Evolutionary conservation across 192 early-diverging fungal genomes (phyloP).

Genomic region (Rhizoclosmatium globosum): DNA sequence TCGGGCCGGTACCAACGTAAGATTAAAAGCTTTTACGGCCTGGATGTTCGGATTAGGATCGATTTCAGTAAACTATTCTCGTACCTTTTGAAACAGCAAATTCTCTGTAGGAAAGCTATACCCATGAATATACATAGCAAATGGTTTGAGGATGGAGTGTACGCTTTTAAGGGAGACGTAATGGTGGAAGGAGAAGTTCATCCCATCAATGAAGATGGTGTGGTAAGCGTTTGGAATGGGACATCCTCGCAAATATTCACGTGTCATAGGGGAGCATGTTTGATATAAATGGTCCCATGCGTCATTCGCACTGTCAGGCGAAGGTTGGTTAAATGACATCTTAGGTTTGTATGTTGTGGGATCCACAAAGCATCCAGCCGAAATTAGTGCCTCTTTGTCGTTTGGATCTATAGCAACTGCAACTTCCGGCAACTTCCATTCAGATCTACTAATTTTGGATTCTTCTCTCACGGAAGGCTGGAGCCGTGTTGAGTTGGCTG

Average conservation of each 20-base stretch:
- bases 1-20: neutral
- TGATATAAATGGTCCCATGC: neutral
- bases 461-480: too few relatives aligned
- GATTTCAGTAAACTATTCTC: neutral
- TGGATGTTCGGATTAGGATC: neutral
- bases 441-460: too few relatives aligned
- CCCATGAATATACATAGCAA: constrained; percentile 33
- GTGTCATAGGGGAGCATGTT: constrained; percentile 9
- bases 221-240: constrained; percentile 30
- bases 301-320: neutral
- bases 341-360: neutral
- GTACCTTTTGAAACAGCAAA: constrained; percentile 10
- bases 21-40: constrained; percentile 25
- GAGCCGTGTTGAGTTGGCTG: too few relatives aligned
- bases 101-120: constrained; percentile 22
- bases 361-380: constrained; percentile 19
- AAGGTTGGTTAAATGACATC: neutral
- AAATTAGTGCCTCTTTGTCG: neutral
- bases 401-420: neutral
- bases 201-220: neutral
- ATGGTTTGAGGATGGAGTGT: constrained; percentile 19
- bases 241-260: neutral
- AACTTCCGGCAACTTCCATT: too few relatives aligned
- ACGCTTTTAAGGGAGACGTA: constrained; percentile 30
- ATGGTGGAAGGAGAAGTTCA: constrained; percentile 27